phyloP scores from a whole-genome alignment of 352 stramenopile species.

The Elongisporangium anandrum region DNA sequence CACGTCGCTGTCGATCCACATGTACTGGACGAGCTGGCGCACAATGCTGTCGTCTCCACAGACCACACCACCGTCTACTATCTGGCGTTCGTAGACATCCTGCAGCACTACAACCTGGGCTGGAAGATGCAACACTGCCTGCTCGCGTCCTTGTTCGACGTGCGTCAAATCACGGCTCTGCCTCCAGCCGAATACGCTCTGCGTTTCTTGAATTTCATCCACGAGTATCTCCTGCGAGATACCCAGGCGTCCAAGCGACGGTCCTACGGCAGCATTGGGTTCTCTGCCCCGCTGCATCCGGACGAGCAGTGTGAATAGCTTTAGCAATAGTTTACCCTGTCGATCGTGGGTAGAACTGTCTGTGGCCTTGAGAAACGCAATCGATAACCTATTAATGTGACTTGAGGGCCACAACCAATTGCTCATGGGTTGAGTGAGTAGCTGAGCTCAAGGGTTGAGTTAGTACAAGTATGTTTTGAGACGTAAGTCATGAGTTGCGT shows the following conservation, averaged over 20 bases:
- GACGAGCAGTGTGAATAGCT: not conserved
- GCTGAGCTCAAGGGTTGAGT: too few relatives aligned
- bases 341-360: too few relatives aligned
- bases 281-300: constrained; percentile 13
- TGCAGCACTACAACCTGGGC: constrained; percentile 82
- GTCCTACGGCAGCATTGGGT: constrained; percentile 72
- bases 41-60: constrained; percentile 79
- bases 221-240: constrained; percentile 76
- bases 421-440: too few relatives aligned
- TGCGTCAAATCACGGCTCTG: constrained; percentile 72
- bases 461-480: too few relatives aligned
- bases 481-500: too few relatives aligned
- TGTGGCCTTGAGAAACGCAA: too few relatives aligned
- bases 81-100: constrained; percentile 80
- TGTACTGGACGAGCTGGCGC: constrained; percentile 45
- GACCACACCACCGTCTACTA: constrained; percentile 76
- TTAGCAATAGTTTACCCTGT: not conserved
- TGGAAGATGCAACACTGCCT: constrained; percentile 84
- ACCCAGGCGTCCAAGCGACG: constrained; percentile 45
- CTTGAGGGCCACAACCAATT: too few relatives aligned
- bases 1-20: constrained; percentile 34
- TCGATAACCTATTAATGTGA: too few relatives aligned
- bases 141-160: constrained; percentile 65
- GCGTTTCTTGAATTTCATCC: constrained; percentile 83
- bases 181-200: constrained; percentile 80